Conservation (phyloP, 305 asterid species). For the Fraxinus greggii region DNA sequence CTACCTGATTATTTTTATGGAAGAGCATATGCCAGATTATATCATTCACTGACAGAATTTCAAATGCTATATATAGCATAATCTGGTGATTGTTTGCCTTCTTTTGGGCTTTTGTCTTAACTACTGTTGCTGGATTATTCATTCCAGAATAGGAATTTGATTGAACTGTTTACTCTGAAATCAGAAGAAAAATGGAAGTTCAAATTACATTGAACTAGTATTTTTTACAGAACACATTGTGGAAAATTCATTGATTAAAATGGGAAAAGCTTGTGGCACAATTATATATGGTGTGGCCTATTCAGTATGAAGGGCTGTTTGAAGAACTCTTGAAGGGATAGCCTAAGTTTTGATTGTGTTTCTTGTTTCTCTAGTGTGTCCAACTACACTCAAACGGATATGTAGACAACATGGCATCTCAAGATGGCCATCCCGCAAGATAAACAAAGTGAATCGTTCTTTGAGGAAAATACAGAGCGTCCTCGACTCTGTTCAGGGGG, state of each 20-base stretch:
- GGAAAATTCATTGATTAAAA: neutral
- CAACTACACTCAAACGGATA: constrained; percentile 88
- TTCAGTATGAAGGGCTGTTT: neutral
- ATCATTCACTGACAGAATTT: neutral
- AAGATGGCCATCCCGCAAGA: constrained; percentile 96
- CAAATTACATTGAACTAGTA: neutral
- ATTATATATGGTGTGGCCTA: neutral
- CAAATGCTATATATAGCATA: neutral
- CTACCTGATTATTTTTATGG: neutral
- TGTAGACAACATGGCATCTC: constrained; percentile 89
- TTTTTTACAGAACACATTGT: neutral
- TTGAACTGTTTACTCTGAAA: neutral
- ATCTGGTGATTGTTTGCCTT: neutral
- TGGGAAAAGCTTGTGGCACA: neutral
- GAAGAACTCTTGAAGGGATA: neutral
- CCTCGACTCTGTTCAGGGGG: constrained; percentile 85
- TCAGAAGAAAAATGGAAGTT: neutral
- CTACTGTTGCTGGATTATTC: neutral
- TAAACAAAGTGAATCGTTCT: constrained; percentile 86
- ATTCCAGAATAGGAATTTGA: neutral
- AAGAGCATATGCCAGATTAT: neutral
- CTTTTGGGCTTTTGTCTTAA: neutral
- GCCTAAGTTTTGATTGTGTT: neutral
- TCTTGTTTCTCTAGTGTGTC: constrained; percentile 64
- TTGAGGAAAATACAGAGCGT: constrained; percentile 72